These are phyloP conservation scores for Dactylorhiza incarnata DNA, from an alignment of 106 monocot species.

Conservation along the genomic window DNA sequence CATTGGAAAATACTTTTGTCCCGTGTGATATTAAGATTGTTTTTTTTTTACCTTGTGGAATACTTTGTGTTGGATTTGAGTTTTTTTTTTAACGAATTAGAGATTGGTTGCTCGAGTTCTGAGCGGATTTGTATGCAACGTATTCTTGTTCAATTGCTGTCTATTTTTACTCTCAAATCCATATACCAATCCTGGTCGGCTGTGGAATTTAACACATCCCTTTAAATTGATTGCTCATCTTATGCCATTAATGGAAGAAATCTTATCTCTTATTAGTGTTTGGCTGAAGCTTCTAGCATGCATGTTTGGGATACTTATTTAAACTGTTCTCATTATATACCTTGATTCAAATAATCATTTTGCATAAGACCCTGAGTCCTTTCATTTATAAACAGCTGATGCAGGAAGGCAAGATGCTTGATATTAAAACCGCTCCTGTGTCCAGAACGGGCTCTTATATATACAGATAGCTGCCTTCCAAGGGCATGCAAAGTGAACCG, in stretches of 20 bases:
- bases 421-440: neutral
- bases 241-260: neutral
- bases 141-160: neutral
- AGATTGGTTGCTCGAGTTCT: neutral
- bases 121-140: neutral
- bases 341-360: neutral
- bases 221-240: neutral
- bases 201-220: neutral
- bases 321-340: neutral
- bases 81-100: neutral
- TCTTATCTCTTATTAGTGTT: neutral
- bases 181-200: neutral
- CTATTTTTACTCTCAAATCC: neutral
- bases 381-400: neutral
- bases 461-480: neutral
- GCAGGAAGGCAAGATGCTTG: slow-evolving; percentile 6
- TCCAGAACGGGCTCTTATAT: neutral
- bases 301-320: neutral
- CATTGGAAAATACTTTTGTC: neutral
- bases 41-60: neutral
- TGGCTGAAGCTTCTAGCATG: neutral
- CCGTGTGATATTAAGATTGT: neutral
- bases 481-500: neutral
- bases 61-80: neutral
- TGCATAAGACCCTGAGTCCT: neutral